Evolutionary conservation across 202 grass and related monocot species (phyloP), one percentile per base, ranked within the genome.

Genomic region (Cymbopogon flexuosus): DNA sequence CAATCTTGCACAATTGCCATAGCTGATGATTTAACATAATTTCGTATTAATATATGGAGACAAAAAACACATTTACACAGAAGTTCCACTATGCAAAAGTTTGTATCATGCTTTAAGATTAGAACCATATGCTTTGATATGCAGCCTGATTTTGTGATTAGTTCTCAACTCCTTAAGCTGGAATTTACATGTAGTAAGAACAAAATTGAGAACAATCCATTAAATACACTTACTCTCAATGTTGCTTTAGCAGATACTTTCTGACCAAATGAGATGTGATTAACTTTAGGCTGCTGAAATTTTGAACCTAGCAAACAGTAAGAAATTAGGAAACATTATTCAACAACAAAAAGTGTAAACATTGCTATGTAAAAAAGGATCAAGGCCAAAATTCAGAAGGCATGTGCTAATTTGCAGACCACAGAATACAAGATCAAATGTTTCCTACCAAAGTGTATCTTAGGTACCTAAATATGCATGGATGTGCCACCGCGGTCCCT

Each of bases 261-360:
- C 46, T 9, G 16, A 52, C 65, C 63, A 89, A 85, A 82, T 62
- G 87, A 89, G 72, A 89, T 78, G 37, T n/a, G 19, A 31, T 77
- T 82, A 15, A 49, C 77, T 67, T 68, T 75, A 85, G 37, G 37
- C 60, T 8, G 76, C 1, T 67, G 39, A 49, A 34, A 19, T 19
- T 61, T 66, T 19, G 49, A 85, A 68, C 73, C 66, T 81, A 72
- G 37, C 2, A 78, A 18, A 34, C 11, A 72, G 23, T 13, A 78
- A 82, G 12, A 35, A 14, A 42, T 51, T 31, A 34, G 10, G 23
- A 60, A 78, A 30, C 36, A 57, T 60, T 46, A 21, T 81, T 42
- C 27, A 64, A 77, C 52, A 59, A 62, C 80, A 62, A 5, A 15
- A 1, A 64, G 2, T 71, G 73, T 12, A 34, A 73, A 65, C 10